phyloP scores from a whole-genome alignment of 306 rosid genomes.

The Cucumis melo region DNA sequence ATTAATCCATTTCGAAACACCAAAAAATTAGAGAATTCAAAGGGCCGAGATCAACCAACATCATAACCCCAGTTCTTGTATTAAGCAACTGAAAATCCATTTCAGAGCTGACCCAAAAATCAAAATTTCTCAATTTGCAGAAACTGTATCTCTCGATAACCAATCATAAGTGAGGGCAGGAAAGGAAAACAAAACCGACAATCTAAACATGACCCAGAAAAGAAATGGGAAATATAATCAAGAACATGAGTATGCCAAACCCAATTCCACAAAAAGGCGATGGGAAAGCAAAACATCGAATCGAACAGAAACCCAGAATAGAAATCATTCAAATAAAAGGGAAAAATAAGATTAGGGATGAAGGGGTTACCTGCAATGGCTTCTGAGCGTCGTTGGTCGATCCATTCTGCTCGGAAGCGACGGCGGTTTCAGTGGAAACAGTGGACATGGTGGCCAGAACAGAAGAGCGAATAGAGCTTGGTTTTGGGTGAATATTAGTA shows the following conservation, averaged over 20 bases:
- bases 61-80: not conserved
- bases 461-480: slow-evolving; percentile 16
- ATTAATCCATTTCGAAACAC: not conserved
- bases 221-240: not conserved
- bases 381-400: slow-evolving; percentile 7
- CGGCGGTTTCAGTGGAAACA: slow-evolving; percentile 28
- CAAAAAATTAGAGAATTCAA: not conserved
- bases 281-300: not conserved
- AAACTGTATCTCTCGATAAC: not conserved
- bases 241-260: not conserved
- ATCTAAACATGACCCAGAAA: not conserved
- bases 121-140: not conserved
- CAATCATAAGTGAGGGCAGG: not conserved
- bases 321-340: not conserved
- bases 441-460: slow-evolving; percentile 52
- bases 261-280: not conserved
- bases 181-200: not conserved
- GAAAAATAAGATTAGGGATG: not conserved
- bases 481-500: slow-evolving; percentile 1
- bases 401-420: slow-evolving; percentile 14
- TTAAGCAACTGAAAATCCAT: not conserved
- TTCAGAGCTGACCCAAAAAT: not conserved
- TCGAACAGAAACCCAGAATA: not conserved
- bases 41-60: not conserved
- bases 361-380: slow-evolving; percentile 47